These are phyloP conservation scores for Coffea humblotiana DNA, from an alignment of 305 asterid species.

Conservation along the genomic window DNA sequence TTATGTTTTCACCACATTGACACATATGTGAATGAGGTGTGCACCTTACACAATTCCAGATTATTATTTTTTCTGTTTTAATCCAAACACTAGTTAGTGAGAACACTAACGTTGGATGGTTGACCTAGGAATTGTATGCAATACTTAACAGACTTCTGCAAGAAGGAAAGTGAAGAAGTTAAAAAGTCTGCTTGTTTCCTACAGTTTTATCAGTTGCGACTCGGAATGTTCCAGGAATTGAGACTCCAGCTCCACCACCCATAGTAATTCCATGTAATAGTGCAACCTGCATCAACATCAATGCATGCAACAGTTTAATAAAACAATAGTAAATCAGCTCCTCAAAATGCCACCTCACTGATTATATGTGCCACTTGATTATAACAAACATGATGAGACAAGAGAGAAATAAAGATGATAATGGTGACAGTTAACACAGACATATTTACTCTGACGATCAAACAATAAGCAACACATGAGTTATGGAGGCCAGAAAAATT, in stretches of 20 bases:
- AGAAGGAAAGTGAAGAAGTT: slow-evolving; percentile 15
- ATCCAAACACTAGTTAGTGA: too few species aligned
- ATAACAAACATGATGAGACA: neutral
- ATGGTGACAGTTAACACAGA: neutral
- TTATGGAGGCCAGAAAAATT: neutral
- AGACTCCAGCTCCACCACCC: slow-evolving; percentile 99
- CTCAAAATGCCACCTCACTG: slow-evolving; percentile 1
- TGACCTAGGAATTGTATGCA: neutral
- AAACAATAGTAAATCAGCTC: neutral
- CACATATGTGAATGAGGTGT: neutral
- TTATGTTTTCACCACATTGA: neutral
- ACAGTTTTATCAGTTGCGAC: slow-evolving; percentile 95
- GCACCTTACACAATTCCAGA: neutral
- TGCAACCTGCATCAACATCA: slow-evolving; percentile 71
- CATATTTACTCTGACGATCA: neutral
- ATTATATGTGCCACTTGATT: neutral
- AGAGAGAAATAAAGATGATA: neutral
- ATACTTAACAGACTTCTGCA: neutral
- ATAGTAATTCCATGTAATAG: slow-evolving; percentile 87
- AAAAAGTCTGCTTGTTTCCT: slow-evolving; percentile 29
- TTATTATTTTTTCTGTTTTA: too few species aligned
- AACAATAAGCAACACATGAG: neutral
- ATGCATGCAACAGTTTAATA: neutral
- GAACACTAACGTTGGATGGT: too few species aligned
- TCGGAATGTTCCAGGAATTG: slow-evolving; percentile 91